Base-by-base conservation (phyloP, 1,139 yeast species). In the Kodamaea arcana region DNA sequence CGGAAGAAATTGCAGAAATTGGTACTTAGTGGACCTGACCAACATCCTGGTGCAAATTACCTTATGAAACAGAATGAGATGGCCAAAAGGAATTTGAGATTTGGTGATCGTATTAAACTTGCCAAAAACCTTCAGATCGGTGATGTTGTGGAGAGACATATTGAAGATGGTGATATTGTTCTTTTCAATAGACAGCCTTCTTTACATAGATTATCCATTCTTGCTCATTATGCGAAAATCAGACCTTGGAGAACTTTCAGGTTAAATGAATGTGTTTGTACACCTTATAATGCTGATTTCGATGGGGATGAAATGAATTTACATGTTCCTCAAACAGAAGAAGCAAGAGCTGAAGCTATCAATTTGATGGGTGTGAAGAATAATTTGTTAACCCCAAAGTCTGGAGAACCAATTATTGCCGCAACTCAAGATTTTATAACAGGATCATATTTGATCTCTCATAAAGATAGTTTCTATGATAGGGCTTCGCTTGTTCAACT, bases 291-390 rank as follows among this genome's bases (percentile, higher is more conserved):
- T 60, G 99, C 99, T 28, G 99, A 94, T 75, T 94, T 94, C 56
- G 99, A 94, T 62, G 99, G 99, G 60, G 99, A 94, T 63, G 99
- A 94, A 63, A 94, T 94, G 99, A 94, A 94, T 60, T 71, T 94
- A 56, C 99, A 94, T 56, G 98, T 94, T 29, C 98, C 98, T 2
- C 99, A 94, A 63, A 92, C 98, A 0, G 98, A 94, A 61, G 99
- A 94, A 61, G 98, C 98, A 1, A 72, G 98, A 48, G 95, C 98
- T 0, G 98, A 94, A 62, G 98, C 98, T 13, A 87, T 92, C 59
- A 86, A 86, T 51, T 72, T 94, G 51, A 94, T 94, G 99, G 98
- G 98, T 34, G 98, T 94, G 30, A 94, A 94, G 53, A 84, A 90
- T 54, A 94, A 94, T 56, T 69, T 94, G 44, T 73, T 92, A 46